Evolutionary conservation across 768 basidiomycete genomes (phyloP).

Genomic region (Mycena chlorophos): DNA sequence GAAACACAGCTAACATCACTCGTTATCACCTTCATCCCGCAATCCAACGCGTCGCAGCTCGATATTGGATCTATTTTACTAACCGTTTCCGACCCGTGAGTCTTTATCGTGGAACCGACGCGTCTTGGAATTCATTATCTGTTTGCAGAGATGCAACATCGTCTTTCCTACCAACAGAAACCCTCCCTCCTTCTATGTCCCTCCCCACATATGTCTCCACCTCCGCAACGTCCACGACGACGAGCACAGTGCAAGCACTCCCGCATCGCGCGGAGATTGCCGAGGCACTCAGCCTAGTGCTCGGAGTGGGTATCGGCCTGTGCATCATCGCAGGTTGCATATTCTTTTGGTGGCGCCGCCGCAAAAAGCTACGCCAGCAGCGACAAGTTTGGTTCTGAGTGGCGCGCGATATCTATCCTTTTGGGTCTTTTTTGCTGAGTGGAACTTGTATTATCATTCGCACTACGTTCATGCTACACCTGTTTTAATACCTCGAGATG

Average conservation of each 20-base stretch:
- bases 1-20: slow-evolving; percentile 43
- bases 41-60: slow-evolving; percentile 30
- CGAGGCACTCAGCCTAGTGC: slow-evolving; percentile 29
- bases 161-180: slow-evolving; percentile 36
- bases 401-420: neutral
- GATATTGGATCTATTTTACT: slow-evolving; percentile 41
- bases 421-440: neutral
- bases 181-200: slow-evolving; percentile 37
- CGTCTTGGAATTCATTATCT: neutral
- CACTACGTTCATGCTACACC: neutral
- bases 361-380: slow-evolving; percentile 19
- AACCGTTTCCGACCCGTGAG: slow-evolving; percentile 40
- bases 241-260: slow-evolving; percentile 8
- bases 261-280: slow-evolving; percentile 21
- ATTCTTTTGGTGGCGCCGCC: slow-evolving; percentile 28
- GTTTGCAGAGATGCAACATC: slow-evolving; percentile 25
- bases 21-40: slow-evolving; percentile 40
- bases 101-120: neutral
- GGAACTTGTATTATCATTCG: neutral
- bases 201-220: slow-evolving; percentile 33
- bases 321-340: slow-evolving; percentile 22
- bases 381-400: slow-evolving; percentile 16
- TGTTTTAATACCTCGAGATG: neutral
- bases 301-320: slow-evolving; percentile 33
- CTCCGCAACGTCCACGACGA: slow-evolving; percentile 12